Conservation (phyloP, 768 basidiomycete species). For the Lactarius trivialis region DNA sequence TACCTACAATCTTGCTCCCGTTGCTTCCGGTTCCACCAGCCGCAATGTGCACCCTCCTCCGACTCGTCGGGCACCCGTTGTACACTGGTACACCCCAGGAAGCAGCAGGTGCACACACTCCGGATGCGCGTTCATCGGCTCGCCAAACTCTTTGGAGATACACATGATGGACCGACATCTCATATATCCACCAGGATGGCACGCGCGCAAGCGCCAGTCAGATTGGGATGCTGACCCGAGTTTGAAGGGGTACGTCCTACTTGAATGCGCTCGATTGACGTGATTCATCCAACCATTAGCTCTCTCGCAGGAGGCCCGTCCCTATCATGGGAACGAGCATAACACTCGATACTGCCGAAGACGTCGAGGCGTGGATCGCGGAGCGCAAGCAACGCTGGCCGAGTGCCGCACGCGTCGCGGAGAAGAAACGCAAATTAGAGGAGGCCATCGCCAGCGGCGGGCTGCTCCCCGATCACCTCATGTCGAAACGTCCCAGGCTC, state of each 20-base stretch:
- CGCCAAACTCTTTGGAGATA: constrained; percentile 60
- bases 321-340: constrained; percentile 77
- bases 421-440: constrained; percentile 73
- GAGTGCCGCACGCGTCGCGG: constrained; percentile 55
- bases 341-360: constrained; percentile 72
- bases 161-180: constrained; percentile 92
- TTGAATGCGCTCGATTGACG: neutral
- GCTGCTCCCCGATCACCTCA: constrained; percentile 43
- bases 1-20: constrained; percentile 24
- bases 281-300: neutral
- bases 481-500: constrained; percentile 37
- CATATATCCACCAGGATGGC: constrained; percentile 71
- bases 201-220: constrained; percentile 42
- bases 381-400: constrained; percentile 89
- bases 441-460: constrained; percentile 82
- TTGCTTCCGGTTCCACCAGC: neutral
- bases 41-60: neutral
- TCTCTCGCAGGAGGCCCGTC: constrained; percentile 50
- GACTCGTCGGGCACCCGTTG: neutral
- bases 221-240: constrained; percentile 83
- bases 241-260: constrained; percentile 56
- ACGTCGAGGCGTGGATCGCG: constrained; percentile 76
- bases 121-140: constrained; percentile 64
- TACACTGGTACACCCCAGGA: constrained; percentile 59
- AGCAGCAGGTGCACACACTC: constrained; percentile 51